These are phyloP conservation scores for Daldinia loculata DNA, from an alignment of 495 filamentous ascomycete species.

Conservation along the genomic window DNA sequence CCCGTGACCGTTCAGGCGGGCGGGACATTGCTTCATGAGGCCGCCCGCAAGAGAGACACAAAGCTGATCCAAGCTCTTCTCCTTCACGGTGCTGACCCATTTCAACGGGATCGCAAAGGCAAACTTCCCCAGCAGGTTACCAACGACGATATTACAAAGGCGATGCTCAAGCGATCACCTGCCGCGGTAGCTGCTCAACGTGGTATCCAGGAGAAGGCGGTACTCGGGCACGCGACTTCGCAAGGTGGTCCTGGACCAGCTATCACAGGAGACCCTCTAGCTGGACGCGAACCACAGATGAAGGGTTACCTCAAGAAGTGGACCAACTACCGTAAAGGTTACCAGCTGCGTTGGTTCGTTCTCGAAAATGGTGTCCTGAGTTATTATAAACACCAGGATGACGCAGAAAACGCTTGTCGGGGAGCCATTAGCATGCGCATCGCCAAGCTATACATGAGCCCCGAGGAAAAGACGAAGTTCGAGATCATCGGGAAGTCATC, in stretches of 20 bases:
- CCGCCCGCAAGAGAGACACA: constrained; percentile 83
- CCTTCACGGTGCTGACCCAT: constrained; percentile 97
- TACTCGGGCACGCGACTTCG: constrained; percentile 77
- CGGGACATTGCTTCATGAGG: constrained; percentile 92
- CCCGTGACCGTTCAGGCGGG: constrained; percentile 75
- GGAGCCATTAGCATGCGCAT: constrained; percentile 99
- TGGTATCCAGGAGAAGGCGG: constrained; percentile 95
- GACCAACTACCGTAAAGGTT: constrained; percentile 97
- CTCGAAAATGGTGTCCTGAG: constrained; percentile 96
- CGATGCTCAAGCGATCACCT: constrained; percentile 91
- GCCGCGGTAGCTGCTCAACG: constrained; percentile 93
- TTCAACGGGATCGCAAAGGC: constrained; percentile 91
- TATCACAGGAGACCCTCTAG: constrained; percentile 69
- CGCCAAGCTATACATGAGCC: constrained; percentile 91
- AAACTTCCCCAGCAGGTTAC: constrained; percentile 97
- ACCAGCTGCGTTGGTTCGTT: constrained; percentile 97
- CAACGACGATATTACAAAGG: constrained; percentile 87
- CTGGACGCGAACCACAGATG: constrained; percentile 92
- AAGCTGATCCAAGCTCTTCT: constrained; percentile 87
- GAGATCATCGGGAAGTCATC: constrained; percentile 97
- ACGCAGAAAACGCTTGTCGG: constrained; percentile 89
- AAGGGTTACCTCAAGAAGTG: constrained; percentile 98
- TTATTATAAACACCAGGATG: constrained; percentile 99
- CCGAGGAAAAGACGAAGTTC: constrained; percentile 95
- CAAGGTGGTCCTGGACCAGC: constrained; percentile 63